Base-by-base conservation (phyloP, 768 basidiomycete genomes). In the Hortiboletus flavorubellus region DNA sequence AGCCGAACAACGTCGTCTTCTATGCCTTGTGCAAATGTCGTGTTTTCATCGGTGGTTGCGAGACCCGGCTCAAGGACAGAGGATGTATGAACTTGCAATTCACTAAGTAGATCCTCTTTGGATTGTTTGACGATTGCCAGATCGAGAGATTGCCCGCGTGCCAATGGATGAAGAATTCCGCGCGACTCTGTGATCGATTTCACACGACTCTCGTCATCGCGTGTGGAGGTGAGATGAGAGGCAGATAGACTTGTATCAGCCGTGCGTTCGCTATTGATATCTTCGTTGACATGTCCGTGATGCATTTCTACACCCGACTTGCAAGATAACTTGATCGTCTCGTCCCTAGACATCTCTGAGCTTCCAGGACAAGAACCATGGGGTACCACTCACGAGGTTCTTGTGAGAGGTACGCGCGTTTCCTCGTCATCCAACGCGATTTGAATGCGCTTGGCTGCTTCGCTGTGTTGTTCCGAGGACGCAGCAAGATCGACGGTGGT, bases 311-410 rank as follows among this genome's bases (percentile, higher is more conserved):
- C 6, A 12, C 42, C 42, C 21, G 21, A 21, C 21, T 21, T 21
- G 21, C 21, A 21, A 21, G 21, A 21, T 7, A 33, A 29, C 8
- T 26, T 16, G 31, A 41, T 23, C 18, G 23, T 37, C 21, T 38
- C 45, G 15, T 48, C 38, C 38, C 61, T 63, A 16, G 4, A 18
- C 3, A 46, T 37, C 21, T 15, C 18, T 63, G 38, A 60, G 33
- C 12, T 40, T 35, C 31, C 6, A 15, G 9, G 5, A 45, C 12
- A 21, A 44, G 12, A 51, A 45, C 38, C n/a, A 40, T 29, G 9
- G 3, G 15, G 12, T 1, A 16, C 31, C 31, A 46, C 62, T 46
- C 33, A 62, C 60, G 30, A 34, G 8, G 38, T 12, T 15, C 41
- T 30, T 29, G 35, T 16, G 16, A 44, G 16, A 14, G 34, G 35